Conservation (phyloP, 73 alveolate genomes). For the Stentor roeselii region DNA sequence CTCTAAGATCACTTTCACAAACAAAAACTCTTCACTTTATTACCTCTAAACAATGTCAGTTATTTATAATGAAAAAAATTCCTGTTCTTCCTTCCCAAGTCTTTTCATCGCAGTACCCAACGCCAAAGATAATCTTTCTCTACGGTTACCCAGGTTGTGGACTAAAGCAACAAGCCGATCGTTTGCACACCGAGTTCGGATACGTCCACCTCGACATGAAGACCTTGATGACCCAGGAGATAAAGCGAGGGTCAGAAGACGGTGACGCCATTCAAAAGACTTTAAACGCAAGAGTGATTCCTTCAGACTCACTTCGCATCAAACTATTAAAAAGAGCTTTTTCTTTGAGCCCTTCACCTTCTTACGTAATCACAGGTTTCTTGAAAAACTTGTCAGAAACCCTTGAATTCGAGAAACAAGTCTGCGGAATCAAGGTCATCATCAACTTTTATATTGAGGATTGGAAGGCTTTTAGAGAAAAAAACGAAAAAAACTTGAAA, state of each 20-base stretch:
- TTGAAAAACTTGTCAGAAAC: conserved; percentile 41
- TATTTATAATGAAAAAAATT: neutral
- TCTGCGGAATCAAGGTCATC: neutral
- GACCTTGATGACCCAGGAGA: conserved; percentile 53
- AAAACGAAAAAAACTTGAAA: conserved; percentile 23
- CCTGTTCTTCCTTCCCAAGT: conserved; percentile 16
- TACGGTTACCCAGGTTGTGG: conserved; percentile 66
- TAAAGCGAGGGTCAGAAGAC: conserved; percentile 29
- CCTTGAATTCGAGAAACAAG: conserved; percentile 21
- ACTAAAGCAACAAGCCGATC: conserved; percentile 49
- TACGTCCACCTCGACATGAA: conserved; percentile 46
- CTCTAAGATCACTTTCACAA: too few relatives aligned
- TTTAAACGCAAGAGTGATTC: neutral
- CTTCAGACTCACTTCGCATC: neutral
- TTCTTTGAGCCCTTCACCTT: conserved; percentile 23
- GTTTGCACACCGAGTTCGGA: conserved; percentile 50
- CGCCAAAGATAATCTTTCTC: conserved; percentile 48
- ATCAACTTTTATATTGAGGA: conserved; percentile 18
- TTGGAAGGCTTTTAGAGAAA: conserved; percentile 34
- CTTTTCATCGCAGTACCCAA: conserved; percentile 30
- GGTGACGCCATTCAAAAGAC: neutral
- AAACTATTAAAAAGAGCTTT: neutral
- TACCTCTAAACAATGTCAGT: too few relatives aligned
- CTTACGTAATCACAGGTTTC: conserved; percentile 44
- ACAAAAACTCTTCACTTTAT: too few relatives aligned